Evolutionary conservation across 768 basidiomycete species (phyloP).

Genomic region (Chalciporus sphaerocephalus): DNA sequence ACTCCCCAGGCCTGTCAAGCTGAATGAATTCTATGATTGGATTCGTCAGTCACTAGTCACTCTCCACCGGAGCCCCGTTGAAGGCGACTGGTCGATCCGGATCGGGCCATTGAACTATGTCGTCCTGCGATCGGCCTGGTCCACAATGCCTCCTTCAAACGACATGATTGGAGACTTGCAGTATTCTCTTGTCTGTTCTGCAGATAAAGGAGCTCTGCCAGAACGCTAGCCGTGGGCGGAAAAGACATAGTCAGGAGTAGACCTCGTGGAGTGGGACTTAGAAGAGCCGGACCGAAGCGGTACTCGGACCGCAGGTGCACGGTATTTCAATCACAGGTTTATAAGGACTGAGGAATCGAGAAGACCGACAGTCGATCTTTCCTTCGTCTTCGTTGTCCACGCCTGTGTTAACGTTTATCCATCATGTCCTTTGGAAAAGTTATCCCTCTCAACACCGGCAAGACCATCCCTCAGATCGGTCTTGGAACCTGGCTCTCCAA

Average conservation of each 20-base stretch:
- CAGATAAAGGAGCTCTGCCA: too few relatives aligned
- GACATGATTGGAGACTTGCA: too few relatives aligned
- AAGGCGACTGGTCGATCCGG: background rate
- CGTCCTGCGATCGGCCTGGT: background rate
- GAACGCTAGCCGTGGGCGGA: background rate
- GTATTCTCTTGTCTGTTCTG: too few relatives aligned
- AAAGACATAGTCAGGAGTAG: slow-evolving; percentile 5
- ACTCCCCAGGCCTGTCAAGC: background rate
- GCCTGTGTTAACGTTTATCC: background rate
- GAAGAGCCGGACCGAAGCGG: slow-evolving; percentile 7
- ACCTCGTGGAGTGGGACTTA: background rate
- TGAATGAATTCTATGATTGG: background rate
- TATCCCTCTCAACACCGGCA: slow-evolving; percentile 44
- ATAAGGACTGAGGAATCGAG: background rate
- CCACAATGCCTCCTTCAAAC: too few relatives aligned
- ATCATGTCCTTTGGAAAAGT: slow-evolving; percentile 41
- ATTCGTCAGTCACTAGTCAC: background rate
- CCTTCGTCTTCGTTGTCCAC: background rate
- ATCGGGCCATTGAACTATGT: background rate
- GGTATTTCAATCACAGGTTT: background rate
- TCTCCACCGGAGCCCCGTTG: background rate
- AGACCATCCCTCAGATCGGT: slow-evolving; percentile 68
- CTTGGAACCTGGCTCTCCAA: slow-evolving; percentile 80
- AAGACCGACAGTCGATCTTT: background rate
- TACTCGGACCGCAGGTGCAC: slow-evolving; percentile 4